Evolutionary conservation across 129 eudicot species (phyloP), one percentile per base, ranked within the genome.

Genomic region (Helianthus tuberosus): DNA sequence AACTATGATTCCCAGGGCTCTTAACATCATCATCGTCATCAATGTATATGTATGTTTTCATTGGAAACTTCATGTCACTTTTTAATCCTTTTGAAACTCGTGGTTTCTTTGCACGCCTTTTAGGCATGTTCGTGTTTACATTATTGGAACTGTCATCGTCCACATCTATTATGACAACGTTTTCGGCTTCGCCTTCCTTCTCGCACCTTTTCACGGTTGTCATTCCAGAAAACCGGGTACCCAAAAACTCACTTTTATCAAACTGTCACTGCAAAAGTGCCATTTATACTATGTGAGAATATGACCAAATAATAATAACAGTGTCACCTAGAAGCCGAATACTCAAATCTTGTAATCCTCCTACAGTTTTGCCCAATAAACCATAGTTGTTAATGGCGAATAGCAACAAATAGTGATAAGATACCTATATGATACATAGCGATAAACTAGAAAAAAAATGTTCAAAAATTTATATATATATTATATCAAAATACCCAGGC

Each of bases 21-120:
- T 14, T 43, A 61, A 1, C 38, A 43, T 83, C 93, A 74, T 84
- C 89, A 20, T 90, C 96, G 78, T 86, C 98, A 75, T 94, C 94
- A 57, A 91, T 83, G 80, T 71, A 84, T 63, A 94, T 94, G 53
- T 86, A 86, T 60, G 82, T 67, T 68, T 41, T 71, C 9, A 48
- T 15, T 15, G 79, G 52, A 79, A 53, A 36, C 5, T 49, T 82
- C n/a, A 77, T 79, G 32, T 75, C 85, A 67, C 73, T 86, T 7
- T 76, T 69, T 25, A 9, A 72, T 72, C 72, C 69, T 43, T 70
- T 66, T 25, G 93, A 76, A 41, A 75, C 69, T n/a, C 29, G 77
- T 39, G 68, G 71, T 43, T 80, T 79, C 35, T 77, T 71, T 2
- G 71, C 71, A 23, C 38, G 48, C 38, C 77, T 66, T 60, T 84